A percentile compares a stretch with the other conserved stretches of the same genome.
Evolutionary conservation across 208 protist species (phyloP).

Genomic region (Leishmania braziliensis): DNA sequence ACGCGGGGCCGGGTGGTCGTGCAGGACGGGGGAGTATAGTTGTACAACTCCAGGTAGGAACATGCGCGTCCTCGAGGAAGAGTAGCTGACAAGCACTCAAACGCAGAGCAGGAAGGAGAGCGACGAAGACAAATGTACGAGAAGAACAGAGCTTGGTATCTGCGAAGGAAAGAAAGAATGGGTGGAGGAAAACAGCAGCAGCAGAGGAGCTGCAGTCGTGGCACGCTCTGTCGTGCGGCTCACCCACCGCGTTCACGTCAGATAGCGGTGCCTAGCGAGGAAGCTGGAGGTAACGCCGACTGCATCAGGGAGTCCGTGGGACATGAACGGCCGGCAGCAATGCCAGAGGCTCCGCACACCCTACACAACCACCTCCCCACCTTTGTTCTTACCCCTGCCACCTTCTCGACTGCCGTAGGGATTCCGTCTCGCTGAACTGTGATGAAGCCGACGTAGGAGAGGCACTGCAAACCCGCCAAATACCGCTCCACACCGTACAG

Average conservation of each 20-base stretch:
- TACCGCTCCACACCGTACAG: slow-evolving; percentile 62
- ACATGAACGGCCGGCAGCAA: slow-evolving; percentile 36
- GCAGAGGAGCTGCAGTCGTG: background rate
- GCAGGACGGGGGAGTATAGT: too few relatives aligned
- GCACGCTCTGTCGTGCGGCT: background rate
- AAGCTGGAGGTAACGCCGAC: slow-evolving; percentile 65
- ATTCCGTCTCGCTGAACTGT: slow-evolving; percentile 66
- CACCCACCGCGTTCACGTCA: slow-evolving; percentile 27
- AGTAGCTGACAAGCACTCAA: too few relatives aligned
- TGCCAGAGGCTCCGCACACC: slow-evolving; percentile 59
- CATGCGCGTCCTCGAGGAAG: too few relatives aligned
- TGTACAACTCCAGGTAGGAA: too few relatives aligned
- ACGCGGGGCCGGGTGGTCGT: too few relatives aligned
- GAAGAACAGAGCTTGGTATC: background rate
- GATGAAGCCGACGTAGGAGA: slow-evolving; percentile 67
- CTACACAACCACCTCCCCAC: slow-evolving; percentile 52
- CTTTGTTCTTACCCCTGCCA: slow-evolving; percentile 47
- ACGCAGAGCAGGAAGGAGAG: too few relatives aligned
- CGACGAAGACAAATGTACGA: slow-evolving; percentile 5
- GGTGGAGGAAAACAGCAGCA: background rate
- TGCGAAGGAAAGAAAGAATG: background rate
- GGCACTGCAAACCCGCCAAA: slow-evolving; percentile 57
- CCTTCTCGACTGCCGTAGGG: slow-evolving; percentile 38
- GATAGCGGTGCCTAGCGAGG: slow-evolving; percentile 50
- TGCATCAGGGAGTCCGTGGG: slow-evolving; percentile 46